Evolutionary conservation across 1,284 basidiomycete genomes (phyloP), one percentile per base, ranked within the genome.

Genomic region (Trichosporon inkin): DNA sequence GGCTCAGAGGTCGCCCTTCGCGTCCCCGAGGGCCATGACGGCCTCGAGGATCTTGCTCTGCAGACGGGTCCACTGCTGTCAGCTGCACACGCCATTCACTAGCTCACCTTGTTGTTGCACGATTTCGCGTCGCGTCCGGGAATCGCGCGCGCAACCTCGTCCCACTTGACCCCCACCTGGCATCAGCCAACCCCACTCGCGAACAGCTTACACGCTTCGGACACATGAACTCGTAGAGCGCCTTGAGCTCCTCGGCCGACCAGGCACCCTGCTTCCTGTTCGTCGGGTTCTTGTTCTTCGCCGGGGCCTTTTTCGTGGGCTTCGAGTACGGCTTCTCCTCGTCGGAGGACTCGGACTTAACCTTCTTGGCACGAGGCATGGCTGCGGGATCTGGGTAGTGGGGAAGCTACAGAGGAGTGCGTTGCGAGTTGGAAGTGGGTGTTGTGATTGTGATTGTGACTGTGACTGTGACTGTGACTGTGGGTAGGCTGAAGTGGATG

Each of bases 1-100:
- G 20, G 20, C 20, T 13, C 19, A 24, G 66, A 40, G 13, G 6
- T 38, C 36, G 3, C 16, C 19, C 13, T 20, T 4, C 6, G 40
- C 40, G 20, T 69, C 68, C 40, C 68, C 70, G 41, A 70, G 32
- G 22, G 41, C 56, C 36, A 62, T 60, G 32, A 71, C 63, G 11
- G 66, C 65, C 36, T 69, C 57, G 44, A 62, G 28, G 55, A 71
- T 66, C 64, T 71, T 70, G 38, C 38, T 55, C 60, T 70, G 70
- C 47, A 68, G 62, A 35, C 70, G 56, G 8, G 57, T 20, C 70
- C 70, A 70, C 70, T 70, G 49, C 11, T 19, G 41, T 63, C 55
- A 63, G 59, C 53, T 24, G 17, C 16, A n/a, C 17, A 6, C 8
- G n/a, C 10, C 6, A 36, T 11, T 8, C 32, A 39, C 28, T 7